Percentiles rank a stretch among this genome's conserved stretches.
Conservation (phyloP, 208 protist species). For the Lotmaria passim region DNA sequence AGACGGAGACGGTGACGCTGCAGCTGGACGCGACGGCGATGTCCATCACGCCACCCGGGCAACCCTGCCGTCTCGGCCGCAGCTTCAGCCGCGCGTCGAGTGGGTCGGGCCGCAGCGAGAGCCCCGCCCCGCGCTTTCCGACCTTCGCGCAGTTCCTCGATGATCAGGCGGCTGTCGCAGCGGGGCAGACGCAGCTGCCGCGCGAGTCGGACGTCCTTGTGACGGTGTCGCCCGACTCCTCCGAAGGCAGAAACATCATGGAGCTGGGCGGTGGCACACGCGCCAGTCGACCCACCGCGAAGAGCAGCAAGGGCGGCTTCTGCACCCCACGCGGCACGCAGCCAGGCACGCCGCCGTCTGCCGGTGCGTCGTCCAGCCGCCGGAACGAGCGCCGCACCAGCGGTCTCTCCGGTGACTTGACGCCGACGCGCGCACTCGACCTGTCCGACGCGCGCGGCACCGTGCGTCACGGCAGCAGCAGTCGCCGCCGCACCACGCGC, state of each 20-base stretch:
- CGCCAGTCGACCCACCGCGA: slow-evolving; percentile 9
- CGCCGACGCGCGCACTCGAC: slow-evolving; percentile 31
- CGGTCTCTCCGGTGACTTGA: slow-evolving; percentile 23
- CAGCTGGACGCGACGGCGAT: neutral
- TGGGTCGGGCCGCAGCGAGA: slow-evolving; percentile 40
- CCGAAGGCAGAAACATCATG: slow-evolving; percentile 23
- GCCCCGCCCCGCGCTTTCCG: slow-evolving; percentile 84
- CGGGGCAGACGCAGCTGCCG: slow-evolving; percentile 21
- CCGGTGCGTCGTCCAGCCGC: slow-evolving; percentile 6
- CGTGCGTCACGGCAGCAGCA: slow-evolving; percentile 22
- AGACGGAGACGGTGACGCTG: slow-evolving; percentile 2
- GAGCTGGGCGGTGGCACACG: slow-evolving; percentile 27
- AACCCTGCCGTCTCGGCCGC: slow-evolving; percentile 16
- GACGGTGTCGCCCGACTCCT: slow-evolving; percentile 47
- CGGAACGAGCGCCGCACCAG: slow-evolving; percentile 21
- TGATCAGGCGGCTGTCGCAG: slow-evolving; percentile 47
- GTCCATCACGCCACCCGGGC: neutral
- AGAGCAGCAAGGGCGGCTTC: slow-evolving; percentile 8
- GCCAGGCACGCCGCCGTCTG: slow-evolving; percentile 21
- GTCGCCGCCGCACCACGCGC: slow-evolving; percentile 24
- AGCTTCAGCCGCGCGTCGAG: slow-evolving; percentile 26
- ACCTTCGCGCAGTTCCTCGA: slow-evolving; percentile 77
- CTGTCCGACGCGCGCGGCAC: slow-evolving; percentile 30
- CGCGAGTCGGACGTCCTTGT: slow-evolving; percentile 37
- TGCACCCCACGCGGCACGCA: slow-evolving; percentile 21